Evolutionary conservation across 805 yeast species (phyloP).

Genomic region (Candida ulmi): DNA sequence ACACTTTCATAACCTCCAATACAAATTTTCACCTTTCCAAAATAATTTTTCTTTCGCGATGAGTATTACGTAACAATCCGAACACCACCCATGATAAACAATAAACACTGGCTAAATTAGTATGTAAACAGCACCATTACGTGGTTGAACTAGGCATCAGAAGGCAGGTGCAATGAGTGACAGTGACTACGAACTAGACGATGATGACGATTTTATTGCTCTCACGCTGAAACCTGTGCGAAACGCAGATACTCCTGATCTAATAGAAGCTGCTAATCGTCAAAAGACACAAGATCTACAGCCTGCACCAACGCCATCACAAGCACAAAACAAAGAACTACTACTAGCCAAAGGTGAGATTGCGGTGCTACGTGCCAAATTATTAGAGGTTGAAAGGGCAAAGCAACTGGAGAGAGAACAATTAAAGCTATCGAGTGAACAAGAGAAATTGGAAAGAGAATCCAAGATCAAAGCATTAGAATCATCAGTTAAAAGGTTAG

Average conservation of each 20-base stretch:
- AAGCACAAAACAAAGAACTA: constrained; percentile 19
- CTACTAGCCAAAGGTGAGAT: constrained; percentile 48
- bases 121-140: no score
- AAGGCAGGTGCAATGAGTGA: background rate
- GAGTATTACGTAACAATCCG: constrained; percentile 1
- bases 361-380: constrained; percentile 39
- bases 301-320: background rate
- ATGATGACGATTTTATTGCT: constrained; percentile 41
- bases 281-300: background rate
- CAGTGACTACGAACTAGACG: constrained; percentile 29
- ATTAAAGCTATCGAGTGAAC: constrained; percentile 14
- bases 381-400: constrained; percentile 39
- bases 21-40: background rate
- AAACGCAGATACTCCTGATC: constrained; percentile 1
- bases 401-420: constrained; percentile 23
- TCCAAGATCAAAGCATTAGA: constrained; percentile 35
- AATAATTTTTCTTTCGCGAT: constrained; percentile 1
- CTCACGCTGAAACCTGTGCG: constrained; percentile 35
- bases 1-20: no score
- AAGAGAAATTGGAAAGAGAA: constrained; percentile 21
- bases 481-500: constrained; percentile 36
- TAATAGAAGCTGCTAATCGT: background rate
- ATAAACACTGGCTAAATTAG: background rate
- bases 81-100: background rate
- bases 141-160: no score